Conservation (phyloP, 768 basidiomycete genomes). For the Tremella mesenterica region DNA sequence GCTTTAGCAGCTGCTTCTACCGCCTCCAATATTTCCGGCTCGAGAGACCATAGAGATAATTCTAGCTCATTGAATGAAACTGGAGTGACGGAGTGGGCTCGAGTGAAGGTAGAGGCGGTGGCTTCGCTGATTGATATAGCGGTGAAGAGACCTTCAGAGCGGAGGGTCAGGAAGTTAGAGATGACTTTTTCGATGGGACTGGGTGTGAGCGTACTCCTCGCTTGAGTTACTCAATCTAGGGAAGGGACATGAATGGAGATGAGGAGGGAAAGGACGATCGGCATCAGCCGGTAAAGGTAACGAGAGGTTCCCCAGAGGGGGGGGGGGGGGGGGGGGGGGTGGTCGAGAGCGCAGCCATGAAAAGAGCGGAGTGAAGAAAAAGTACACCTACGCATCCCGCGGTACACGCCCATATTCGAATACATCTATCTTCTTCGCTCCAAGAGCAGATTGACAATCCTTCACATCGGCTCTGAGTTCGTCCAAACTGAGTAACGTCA, state of each 20-base stretch:
- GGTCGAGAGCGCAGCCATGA: no score
- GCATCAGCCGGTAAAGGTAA: no score
- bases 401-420: slow-evolving; percentile 43
- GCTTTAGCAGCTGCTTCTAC: slow-evolving; percentile 46
- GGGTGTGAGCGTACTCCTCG: not conserved
- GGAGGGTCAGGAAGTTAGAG: slow-evolving; percentile 47
- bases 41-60: slow-evolving; percentile 37
- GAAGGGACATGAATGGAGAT: not conserved
- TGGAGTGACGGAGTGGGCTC: slow-evolving; percentile 48
- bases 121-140: slow-evolving; percentile 6
- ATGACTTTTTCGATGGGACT: slow-evolving; percentile 48
- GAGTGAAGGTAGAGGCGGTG: slow-evolving; percentile 47
- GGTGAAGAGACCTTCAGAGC: slow-evolving; percentile 52
- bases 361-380: no score
- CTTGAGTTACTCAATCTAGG: not conserved
- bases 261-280: not conserved
- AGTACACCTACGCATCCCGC: no score
- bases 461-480: slow-evolving; percentile 50
- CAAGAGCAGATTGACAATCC: slow-evolving; percentile 47
- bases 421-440: slow-evolving; percentile 52
- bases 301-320: no score
- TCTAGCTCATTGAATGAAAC: slow-evolving; percentile 53
- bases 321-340: not conserved
- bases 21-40: slow-evolving; percentile 40
- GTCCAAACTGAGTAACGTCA: slow-evolving; percentile 31